phyloP scores from a whole-genome alignment of 169 alveolate genomes.

The Plasmodium gonderi region DNA sequence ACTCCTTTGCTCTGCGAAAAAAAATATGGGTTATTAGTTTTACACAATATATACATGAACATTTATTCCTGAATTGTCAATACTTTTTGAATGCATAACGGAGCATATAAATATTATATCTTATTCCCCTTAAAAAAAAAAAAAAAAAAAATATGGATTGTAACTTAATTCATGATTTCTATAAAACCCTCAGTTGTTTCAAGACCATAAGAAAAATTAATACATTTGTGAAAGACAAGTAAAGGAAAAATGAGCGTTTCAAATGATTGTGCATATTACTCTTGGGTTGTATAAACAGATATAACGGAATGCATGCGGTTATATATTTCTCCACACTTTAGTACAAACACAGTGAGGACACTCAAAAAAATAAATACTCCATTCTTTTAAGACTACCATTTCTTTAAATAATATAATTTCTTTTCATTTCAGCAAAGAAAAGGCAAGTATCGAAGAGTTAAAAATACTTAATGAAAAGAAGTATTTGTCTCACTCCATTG shows the following conservation, averaged over 20 bases:
- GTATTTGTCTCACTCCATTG: constrained; percentile 32
- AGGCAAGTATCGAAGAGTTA: constrained; percentile 33
- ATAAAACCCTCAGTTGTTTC: constrained; percentile 10
- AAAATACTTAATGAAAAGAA: constrained; percentile 38
- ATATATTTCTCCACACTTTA: too few species aligned
- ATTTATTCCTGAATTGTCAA: too few species aligned
- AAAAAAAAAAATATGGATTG: constrained; percentile 11
- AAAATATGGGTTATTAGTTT: too few species aligned
- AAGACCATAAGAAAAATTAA: constrained; percentile 50
- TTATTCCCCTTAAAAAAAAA: neutral
- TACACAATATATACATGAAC: too few species aligned
- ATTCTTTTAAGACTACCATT: neutral
- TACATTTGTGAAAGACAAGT: constrained; percentile 30
- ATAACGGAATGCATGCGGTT: too few species aligned
- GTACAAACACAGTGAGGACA: neutral
- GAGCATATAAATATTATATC: too few species aligned
- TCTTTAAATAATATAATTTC: neutral
- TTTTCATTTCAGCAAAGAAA: constrained; percentile 43
- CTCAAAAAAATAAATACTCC: neutral
- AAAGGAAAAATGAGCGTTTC: neutral
- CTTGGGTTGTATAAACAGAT: too few species aligned
- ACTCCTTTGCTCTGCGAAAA: too few species aligned
- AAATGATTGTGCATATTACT: neutral
- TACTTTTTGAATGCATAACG: too few species aligned
- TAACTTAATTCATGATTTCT: constrained; percentile 9